These are phyloP conservation scores for Pseudonitzschia multiseries DNA, from an alignment of 108 stramenopile genomes.

Conservation along the genomic window DNA sequence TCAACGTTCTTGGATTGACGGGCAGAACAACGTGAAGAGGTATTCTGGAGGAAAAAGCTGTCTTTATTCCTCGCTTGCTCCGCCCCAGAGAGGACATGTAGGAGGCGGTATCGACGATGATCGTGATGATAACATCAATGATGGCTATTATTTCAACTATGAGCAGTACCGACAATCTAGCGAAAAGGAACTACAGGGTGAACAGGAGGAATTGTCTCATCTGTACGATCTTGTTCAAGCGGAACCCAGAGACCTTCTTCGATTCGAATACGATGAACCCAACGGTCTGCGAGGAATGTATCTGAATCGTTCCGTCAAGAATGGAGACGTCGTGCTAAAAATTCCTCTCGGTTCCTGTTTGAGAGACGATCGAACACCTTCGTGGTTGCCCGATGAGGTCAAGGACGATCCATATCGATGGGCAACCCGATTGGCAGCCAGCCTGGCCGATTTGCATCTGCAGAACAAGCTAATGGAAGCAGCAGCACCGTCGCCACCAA, in stretches of 20 bases:
- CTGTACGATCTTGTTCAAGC: neutral
- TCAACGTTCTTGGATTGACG: too few species aligned
- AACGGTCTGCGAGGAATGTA: slow-evolving; percentile 53
- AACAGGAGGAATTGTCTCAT: neutral
- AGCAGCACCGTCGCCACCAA: neutral
- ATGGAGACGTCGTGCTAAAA: slow-evolving; percentile 50
- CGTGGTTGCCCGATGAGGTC: slow-evolving; percentile 30
- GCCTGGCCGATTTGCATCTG: slow-evolving; percentile 36
- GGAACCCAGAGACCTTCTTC: slow-evolving; percentile 13
- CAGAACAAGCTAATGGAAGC: neutral
- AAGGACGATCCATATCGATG: slow-evolving; percentile 32
- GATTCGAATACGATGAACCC: slow-evolving; percentile 9
- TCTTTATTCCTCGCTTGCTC: slow-evolving; percentile 2
- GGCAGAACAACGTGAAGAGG: neutral
- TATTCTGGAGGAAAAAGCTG: neutral
- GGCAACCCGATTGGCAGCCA: slow-evolving; percentile 72
- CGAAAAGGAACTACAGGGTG: neutral
- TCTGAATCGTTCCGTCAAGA: slow-evolving; percentile 32
- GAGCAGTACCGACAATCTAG: slow-evolving; percentile 12
- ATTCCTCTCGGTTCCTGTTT: slow-evolving; percentile 66
- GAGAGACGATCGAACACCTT: slow-evolving; percentile 61
- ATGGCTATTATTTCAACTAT: slow-evolving; percentile 28
- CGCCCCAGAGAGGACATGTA: neutral
- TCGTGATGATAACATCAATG: neutral
- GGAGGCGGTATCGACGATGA: slow-evolving; percentile 7